Conservation (phyloP, 352 stramenopile genomes). For the Phytophthora multivora region DNA sequence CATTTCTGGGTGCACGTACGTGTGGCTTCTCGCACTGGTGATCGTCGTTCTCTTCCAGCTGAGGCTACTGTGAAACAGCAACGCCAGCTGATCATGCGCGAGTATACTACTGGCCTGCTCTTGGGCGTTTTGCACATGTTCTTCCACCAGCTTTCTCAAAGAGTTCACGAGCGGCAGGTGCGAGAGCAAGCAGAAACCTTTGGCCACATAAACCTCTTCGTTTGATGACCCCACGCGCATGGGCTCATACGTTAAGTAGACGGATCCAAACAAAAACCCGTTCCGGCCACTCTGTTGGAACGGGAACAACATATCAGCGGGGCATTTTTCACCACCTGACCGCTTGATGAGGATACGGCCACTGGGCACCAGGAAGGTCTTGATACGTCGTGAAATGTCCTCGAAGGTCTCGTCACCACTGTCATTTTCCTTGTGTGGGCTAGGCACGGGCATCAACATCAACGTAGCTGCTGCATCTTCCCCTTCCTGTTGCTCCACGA, state of each 20-base stretch:
- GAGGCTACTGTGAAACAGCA: conserved; percentile 49
- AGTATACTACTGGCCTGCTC: conserved; percentile 46
- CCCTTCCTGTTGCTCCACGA: conserved; percentile 54
- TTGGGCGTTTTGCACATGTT: conserved; percentile 44
- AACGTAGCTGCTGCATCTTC: conserved; percentile 46
- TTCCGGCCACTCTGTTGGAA: conserved; percentile 81
- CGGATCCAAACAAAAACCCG: conserved; percentile 75
- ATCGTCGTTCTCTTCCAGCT: conserved; percentile 43
- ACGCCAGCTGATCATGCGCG: conserved; percentile 46
- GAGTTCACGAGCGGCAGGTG: conserved; percentile 65
- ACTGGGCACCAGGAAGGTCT: conserved; percentile 77
- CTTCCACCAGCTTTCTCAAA: conserved; percentile 60
- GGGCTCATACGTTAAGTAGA: conserved; percentile 77
- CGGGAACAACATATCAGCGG: conserved; percentile 64
- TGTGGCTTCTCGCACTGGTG: conserved; percentile 35
- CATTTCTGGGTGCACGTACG: conserved; percentile 42
- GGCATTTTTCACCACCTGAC: conserved; percentile 34
- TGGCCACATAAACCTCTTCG: conserved; percentile 59
- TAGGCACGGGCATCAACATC: conserved; percentile 63
- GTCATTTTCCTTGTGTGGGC: conserved; percentile 26
- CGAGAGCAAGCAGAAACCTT: conserved; percentile 75
- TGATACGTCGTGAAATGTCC: conserved; percentile 61
- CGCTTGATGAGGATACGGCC: conserved; percentile 56
- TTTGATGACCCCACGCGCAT: conserved; percentile 50
- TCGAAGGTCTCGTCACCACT: conserved; percentile 45